These are phyloP conservation scores for Harringtonia aguacate DNA, from an alignment of 2,329 filamentous ascomycete genomes.

Conservation along the genomic window DNA sequence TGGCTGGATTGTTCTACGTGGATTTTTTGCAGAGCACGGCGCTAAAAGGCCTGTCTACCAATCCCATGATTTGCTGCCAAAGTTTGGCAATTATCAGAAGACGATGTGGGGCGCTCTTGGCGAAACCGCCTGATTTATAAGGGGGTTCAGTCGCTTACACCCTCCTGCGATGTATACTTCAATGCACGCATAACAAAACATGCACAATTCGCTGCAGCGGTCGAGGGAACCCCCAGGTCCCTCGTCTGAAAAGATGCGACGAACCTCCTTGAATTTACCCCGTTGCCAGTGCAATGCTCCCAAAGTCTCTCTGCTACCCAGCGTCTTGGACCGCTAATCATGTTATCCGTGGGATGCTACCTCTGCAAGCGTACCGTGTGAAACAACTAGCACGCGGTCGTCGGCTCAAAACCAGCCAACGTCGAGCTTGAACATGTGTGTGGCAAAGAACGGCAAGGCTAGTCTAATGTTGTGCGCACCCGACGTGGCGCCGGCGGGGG, in stretches of 20 bases:
- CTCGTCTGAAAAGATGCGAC: not conserved
- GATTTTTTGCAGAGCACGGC: not conserved
- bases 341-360: not conserved
- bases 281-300: not conserved
- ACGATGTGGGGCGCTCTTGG: not conserved
- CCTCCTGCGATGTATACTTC: too few species aligned
- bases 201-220: too few species aligned
- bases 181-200: too few species aligned
- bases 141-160: too few species aligned
- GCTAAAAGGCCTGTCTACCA: too few species aligned
- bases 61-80: too few species aligned
- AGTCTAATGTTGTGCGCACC: not conserved
- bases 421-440: not conserved
- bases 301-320: too few species aligned
- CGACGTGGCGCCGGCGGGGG: too few species aligned
- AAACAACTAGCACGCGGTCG: slow-evolving; percentile 1
- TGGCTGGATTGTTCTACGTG: not conserved
- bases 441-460: too few species aligned
- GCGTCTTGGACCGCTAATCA: not conserved
- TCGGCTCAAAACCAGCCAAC: not conserved
- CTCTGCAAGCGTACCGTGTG: not conserved
- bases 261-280: not conserved
- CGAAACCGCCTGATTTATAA: not conserved
- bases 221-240: too few species aligned
- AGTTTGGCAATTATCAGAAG: too few species aligned